Evolutionary conservation across 2,329 filamentous ascomycete species (phyloP).

Genomic region (Penicillium palitans): DNA sequence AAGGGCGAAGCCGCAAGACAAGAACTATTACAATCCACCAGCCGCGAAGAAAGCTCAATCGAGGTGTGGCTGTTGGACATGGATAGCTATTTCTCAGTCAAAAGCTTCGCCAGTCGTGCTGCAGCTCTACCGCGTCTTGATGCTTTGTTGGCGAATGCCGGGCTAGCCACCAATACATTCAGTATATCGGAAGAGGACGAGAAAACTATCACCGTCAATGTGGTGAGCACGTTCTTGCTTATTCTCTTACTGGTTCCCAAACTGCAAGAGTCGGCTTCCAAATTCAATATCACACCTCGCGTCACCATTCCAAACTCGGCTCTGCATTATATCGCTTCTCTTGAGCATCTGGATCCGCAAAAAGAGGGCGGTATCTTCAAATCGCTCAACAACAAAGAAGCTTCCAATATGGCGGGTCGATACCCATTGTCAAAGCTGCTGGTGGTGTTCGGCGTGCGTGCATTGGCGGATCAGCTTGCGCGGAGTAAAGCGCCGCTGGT

Average conservation of each 20-base stretch:
- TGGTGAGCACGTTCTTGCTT: conserved; percentile 53
- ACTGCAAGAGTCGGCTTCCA: conserved; percentile 30
- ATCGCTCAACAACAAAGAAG: conserved; percentile 16
- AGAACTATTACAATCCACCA: conserved; percentile 7
- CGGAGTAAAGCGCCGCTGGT: conserved; percentile 13
- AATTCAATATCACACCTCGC: conserved; percentile 17
- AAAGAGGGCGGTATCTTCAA: conserved; percentile 12
- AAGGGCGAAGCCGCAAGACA: conserved; percentile 11
- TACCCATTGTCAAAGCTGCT: conserved; percentile 23
- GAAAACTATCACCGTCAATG: conserved; percentile 33
- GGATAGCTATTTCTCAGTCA: conserved; percentile 32
- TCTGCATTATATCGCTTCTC: conserved; percentile 20
- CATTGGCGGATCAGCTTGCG: conserved; percentile 9
- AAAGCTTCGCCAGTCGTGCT: conserved; percentile 31
- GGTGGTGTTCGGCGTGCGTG: conserved; percentile 21
- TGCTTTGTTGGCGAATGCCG: conserved; percentile 40
- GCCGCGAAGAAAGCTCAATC: conserved; percentile 2
- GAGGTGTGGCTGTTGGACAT: conserved; percentile 39
- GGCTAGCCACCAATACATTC: conserved; percentile 48
- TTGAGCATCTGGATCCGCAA: conserved; percentile 14
- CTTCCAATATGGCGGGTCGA: conserved; percentile 16
- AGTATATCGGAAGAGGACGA: conserved; percentile 27
- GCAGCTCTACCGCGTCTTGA: conserved; percentile 34
- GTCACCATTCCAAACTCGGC: conserved; percentile 21
- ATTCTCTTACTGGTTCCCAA: conserved; percentile 51